Percentiles rank a stretch among this genome's conserved stretches.
These are phyloP conservation scores for Scedosporium minutisporum DNA, from an alignment of 2,329 filamentous ascomycete genomes.

Conservation along the genomic window DNA sequence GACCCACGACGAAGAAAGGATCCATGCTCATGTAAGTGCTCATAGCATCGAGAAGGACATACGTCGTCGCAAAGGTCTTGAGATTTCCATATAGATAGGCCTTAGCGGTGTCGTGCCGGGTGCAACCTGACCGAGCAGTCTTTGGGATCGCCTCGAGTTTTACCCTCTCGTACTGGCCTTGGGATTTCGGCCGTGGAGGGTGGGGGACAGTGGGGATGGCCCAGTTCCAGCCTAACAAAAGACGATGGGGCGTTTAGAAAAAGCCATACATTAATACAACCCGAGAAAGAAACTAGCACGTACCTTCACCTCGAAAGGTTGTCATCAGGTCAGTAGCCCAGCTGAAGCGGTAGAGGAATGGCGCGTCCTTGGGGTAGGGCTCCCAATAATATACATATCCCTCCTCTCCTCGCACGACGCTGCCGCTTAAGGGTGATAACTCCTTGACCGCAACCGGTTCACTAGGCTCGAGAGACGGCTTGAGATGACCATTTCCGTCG, in stretches of 20 bases:
- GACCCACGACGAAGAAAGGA: slow-evolving; percentile 60
- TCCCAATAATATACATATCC: slow-evolving; percentile 50
- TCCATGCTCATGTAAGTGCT: slow-evolving; percentile 64
- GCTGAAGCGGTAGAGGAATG: slow-evolving; percentile 38
- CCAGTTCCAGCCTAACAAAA: slow-evolving; percentile 44
- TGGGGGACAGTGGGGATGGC: slow-evolving; percentile 38
- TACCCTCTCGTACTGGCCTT: slow-evolving; percentile 26
- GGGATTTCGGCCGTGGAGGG: slow-evolving; percentile 30
- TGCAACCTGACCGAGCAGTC: slow-evolving; percentile 34
- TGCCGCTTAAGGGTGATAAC: too few relatives aligned
- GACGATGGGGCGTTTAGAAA: neutral
- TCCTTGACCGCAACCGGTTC: neutral
- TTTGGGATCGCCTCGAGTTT: slow-evolving; percentile 31
- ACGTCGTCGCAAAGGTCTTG: slow-evolving; percentile 41
- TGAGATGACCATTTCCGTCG: neutral
- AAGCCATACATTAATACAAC: neutral
- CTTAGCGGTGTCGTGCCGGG: slow-evolving; percentile 28
- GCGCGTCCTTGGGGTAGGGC: slow-evolving; percentile 39
- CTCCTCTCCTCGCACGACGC: slow-evolving; percentile 12
- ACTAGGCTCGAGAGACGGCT: neutral
- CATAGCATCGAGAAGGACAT: slow-evolving; percentile 59
- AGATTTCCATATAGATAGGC: slow-evolving; percentile 37
- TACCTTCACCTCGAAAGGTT: slow-evolving; percentile 46
- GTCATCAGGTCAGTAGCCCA: slow-evolving; percentile 48
- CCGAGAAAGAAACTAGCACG: slow-evolving; percentile 10